A percentile compares a stretch with the other conserved stretches of the same genome.
These are phyloP conservation scores for Penicillium verrucosum DNA, from an alignment of 2,329 filamentous ascomycete species.

Conservation along the genomic window DNA sequence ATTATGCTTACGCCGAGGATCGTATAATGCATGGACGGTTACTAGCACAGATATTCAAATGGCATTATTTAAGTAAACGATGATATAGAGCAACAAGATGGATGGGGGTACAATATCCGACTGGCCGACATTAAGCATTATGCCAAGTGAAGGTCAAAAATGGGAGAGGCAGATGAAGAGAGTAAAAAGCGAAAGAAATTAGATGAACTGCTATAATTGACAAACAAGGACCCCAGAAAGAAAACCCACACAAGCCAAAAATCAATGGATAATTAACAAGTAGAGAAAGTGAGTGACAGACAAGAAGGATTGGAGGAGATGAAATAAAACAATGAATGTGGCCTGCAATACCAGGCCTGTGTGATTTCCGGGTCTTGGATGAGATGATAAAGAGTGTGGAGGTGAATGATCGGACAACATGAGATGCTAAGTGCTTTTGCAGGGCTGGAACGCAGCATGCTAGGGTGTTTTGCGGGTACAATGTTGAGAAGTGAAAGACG, in stretches of 20 bases:
- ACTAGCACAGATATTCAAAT: not conserved
- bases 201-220: not conserved
- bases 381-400: constrained; percentile 10
- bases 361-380: not conserved
- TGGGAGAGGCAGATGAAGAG: not conserved
- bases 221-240: not conserved
- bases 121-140: constrained; percentile 9
- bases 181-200: not conserved
- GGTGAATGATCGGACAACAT: not conserved
- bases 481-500: not conserved
- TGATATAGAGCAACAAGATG: not conserved
- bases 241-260: not conserved
- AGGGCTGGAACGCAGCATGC: constrained; percentile 21
- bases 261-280: not conserved
- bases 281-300: not conserved
- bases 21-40: not conserved
- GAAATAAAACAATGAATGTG: not conserved
- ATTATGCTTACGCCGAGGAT: too few relatives aligned
- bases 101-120: not conserved
- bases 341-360: not conserved
- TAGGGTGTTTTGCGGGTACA: not conserved
- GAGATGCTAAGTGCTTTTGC: constrained; percentile 16
- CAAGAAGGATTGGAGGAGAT: not conserved
- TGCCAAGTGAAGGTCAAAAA: not conserved
- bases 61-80: not conserved